phyloP scores from a whole-genome alignment of 192 early-diverging fungal genomes.

The Mortierella claussenii region DNA sequence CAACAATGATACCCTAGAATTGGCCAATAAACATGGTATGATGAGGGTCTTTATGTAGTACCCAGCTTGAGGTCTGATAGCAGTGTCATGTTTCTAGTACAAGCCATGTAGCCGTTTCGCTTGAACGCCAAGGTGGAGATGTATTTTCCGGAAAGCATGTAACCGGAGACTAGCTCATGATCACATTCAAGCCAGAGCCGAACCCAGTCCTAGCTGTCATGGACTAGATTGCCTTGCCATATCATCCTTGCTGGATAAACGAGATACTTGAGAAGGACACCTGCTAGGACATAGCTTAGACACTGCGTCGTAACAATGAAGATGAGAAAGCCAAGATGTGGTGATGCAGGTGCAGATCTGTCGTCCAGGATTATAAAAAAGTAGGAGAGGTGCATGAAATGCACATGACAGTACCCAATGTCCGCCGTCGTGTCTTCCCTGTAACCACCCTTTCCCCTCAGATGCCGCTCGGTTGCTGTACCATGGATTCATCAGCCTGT shows the following conservation, averaged over 20 bases:
- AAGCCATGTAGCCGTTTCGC: constrained; percentile 64
- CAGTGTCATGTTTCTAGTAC: constrained; percentile 78
- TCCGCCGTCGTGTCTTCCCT: no score
- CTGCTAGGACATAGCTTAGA: constrained; percentile 74
- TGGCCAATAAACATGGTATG: constrained; percentile 71
- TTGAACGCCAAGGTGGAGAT: constrained; percentile 69
- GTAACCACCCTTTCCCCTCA: no score
- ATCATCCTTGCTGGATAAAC: constrained; percentile 87
- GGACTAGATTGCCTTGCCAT: constrained; percentile 83
- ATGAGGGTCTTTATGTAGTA: constrained; percentile 77
- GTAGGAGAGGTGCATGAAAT: no score
- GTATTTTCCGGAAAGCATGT: constrained; percentile 65
- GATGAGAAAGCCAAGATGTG: constrained; percentile 23
- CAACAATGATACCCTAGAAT: constrained; percentile 64
- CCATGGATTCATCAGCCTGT: no score
- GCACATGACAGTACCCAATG: no score
- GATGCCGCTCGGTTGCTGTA: no score
- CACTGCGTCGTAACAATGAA: constrained; percentile 74
- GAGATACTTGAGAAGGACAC: constrained; percentile 76
- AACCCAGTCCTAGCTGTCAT: constrained; percentile 63
- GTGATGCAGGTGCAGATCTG: constrained; percentile 22
- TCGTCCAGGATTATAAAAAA: no score
- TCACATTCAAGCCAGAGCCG: constrained; percentile 61
- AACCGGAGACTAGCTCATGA: constrained; percentile 68
- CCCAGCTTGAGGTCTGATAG: constrained; percentile 79